A percentile compares a stretch with the other conserved stretches of the same genome.
These are phyloP conservation scores for Onygena corvina DNA, from an alignment of 2,329 filamentous ascomycete genomes.

Conservation along the genomic window DNA sequence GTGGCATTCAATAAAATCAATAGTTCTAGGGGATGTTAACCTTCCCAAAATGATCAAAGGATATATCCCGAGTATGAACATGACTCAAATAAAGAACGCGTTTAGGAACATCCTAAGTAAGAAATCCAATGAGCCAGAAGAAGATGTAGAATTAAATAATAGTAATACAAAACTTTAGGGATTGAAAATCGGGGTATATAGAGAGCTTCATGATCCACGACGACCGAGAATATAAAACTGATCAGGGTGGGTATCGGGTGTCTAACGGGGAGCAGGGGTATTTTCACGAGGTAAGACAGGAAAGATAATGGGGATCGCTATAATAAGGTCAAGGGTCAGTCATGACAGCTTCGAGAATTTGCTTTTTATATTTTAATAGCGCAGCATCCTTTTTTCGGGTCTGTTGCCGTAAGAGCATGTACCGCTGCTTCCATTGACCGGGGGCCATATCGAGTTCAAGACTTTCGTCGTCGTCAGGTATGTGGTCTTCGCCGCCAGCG, in stretches of 20 bases:
- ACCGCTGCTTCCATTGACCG: conserved; percentile 31
- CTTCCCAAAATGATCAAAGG: neutral
- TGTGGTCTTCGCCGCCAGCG: neutral
- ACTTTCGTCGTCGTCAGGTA: conserved; percentile 20
- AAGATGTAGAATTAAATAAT: neutral
- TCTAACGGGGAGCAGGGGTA: too few relatives aligned
- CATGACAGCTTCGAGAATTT: conserved; percentile 35
- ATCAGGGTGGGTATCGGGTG: neutral
- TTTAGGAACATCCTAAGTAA: neutral
- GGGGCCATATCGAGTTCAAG: conserved; percentile 21
- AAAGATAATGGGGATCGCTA: neutral
- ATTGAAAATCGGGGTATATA: neutral
- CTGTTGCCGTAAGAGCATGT: conserved; percentile 28
- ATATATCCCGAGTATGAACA: neutral
- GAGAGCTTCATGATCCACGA: neutral
- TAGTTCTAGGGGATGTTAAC: neutral
- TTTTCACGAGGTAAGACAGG: neutral
- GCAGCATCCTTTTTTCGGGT: conserved; percentile 30
- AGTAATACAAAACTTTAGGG: neutral
- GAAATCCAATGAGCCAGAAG: neutral
- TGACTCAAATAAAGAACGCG: neutral
- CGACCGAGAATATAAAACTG: neutral
- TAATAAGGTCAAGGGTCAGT: conserved; percentile 8
- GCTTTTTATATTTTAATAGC: conserved; percentile 31
- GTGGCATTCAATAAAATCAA: neutral